Evolutionary conservation across 2,329 filamentous ascomycete genomes (phyloP).

Genomic region (Fonsecaea erecta): DNA sequence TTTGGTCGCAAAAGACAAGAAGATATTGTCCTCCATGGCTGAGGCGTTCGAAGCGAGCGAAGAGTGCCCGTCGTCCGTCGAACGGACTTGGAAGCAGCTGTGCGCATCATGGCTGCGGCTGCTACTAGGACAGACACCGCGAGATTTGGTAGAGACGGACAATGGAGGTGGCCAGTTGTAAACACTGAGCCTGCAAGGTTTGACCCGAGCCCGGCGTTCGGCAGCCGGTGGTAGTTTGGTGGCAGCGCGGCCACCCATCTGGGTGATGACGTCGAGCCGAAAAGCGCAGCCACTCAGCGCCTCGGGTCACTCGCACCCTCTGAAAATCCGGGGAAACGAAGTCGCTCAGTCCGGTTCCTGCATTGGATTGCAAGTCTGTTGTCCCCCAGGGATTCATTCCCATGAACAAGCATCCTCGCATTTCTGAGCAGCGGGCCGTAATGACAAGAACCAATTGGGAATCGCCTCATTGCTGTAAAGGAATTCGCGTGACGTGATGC

Average conservation of each 20-base stretch:
- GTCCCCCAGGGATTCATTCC: background rate
- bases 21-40: conserved; percentile 5
- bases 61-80: background rate
- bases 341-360: background rate
- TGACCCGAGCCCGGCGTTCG: background rate
- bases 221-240: background rate
- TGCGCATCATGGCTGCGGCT: conserved; percentile 9
- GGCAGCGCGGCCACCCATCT: background rate
- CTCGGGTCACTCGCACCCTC: background rate
- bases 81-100: conserved; percentile 1
- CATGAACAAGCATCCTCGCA: background rate
- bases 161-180: background rate
- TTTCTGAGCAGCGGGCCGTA: background rate
- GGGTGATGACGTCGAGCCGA: background rate
- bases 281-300: background rate
- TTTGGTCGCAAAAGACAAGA: background rate
- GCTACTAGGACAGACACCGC: background rate
- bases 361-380: background rate
- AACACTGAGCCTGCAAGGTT: background rate
- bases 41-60: background rate
- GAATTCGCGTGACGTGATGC: background rate
- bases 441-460: background rate
- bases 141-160: background rate
- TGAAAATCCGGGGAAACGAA: background rate
- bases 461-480: background rate